These are phyloP conservation scores for Xylaria sp. DNA, from an alignment of 495 filamentous ascomycete genomes.

Conservation along the genomic window DNA sequence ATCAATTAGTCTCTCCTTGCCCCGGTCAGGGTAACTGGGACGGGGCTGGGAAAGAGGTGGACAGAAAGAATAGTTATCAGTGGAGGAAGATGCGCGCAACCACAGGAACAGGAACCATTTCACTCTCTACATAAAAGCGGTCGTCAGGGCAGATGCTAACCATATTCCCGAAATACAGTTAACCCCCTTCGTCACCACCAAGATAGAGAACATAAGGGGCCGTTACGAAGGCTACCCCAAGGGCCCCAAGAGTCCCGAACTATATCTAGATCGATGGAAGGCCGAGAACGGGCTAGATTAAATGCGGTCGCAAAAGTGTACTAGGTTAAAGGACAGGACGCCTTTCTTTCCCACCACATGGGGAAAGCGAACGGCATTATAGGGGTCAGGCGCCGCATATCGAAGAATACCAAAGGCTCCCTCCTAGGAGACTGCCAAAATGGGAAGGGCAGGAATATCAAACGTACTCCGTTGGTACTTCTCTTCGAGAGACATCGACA, in stretches of 20 bases:
- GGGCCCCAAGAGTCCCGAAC: constrained; percentile 62
- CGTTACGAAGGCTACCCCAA: constrained; percentile 53
- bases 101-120: background rate
- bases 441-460: background rate
- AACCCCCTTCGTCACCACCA: constrained; percentile 82
- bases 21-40: background rate
- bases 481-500: background rate
- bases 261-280: constrained; percentile 74
- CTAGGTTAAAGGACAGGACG: background rate
- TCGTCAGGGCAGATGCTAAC: constrained; percentile 16
- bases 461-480: background rate
- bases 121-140: background rate
- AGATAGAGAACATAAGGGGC: constrained; percentile 58
- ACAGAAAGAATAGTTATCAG: background rate
- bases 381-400: background rate
- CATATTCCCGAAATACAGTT: constrained; percentile 59
- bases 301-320: constrained; percentile 25
- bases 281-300: constrained; percentile 69
- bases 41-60: background rate
- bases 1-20: too few species aligned
- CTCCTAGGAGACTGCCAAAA: background rate
- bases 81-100: background rate
- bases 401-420: background rate
- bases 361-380: background rate
- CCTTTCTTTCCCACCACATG: background rate